These are phyloP conservation scores for Lactarius deliciosus DNA, from an alignment of 768 basidiomycete genomes.

Conservation along the genomic window DNA sequence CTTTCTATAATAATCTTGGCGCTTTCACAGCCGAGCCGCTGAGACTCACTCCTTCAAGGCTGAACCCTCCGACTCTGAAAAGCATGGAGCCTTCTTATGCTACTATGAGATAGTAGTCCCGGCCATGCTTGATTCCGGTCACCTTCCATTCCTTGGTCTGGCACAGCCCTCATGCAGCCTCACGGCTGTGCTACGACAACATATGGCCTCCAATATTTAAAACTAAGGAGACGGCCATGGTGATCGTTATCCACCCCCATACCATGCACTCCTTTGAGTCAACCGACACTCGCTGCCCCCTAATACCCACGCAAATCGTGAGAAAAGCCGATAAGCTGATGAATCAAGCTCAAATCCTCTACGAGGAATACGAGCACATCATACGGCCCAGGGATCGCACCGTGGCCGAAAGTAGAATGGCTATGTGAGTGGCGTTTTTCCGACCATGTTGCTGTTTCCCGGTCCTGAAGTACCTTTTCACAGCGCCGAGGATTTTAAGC, in stretches of 20 bases:
- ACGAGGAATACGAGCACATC: neutral
- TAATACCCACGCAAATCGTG: neutral
- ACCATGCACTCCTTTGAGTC: neutral
- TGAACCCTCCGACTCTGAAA: neutral
- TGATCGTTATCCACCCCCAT: neutral
- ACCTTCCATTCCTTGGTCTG: neutral
- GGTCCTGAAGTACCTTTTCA: neutral
- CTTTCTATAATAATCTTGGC: neutral
- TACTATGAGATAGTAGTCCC: neutral
- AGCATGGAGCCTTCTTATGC: no score
- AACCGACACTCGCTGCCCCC: neutral
- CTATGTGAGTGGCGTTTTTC: neutral
- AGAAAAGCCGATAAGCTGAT: constrained; percentile 1
- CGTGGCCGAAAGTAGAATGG: constrained; percentile 1
- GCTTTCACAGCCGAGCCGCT: neutral
- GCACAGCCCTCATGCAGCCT: neutral
- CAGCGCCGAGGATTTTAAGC: constrained; percentile 14
- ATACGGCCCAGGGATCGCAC: constrained; percentile 1
- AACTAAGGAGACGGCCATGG: no score
- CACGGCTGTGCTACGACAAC: neutral
- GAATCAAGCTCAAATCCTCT: constrained; percentile 1
- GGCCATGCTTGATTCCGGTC: neutral
- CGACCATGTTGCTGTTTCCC: neutral
- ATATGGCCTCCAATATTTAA: neutral
- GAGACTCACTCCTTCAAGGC: neutral